Conservation (phyloP, 148 eudicot species). For the Cornus controversa region DNA sequence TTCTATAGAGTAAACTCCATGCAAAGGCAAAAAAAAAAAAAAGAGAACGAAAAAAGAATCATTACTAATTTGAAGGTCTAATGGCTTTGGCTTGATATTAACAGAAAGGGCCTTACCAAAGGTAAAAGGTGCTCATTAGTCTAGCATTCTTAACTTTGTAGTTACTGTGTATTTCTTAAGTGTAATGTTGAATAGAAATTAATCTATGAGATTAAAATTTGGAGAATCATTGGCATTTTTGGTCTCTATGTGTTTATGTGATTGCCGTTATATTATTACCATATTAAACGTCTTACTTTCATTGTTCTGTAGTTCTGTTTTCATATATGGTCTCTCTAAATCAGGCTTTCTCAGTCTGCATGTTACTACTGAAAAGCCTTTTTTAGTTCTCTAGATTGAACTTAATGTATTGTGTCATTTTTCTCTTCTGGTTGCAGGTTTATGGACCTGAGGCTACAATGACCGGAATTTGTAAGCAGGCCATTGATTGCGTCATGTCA, state of each 20-base stretch:
- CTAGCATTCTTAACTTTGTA: too few relatives aligned
- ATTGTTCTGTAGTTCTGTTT: not conserved
- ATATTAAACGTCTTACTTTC: not conserved
- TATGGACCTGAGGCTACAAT: slow-evolving; percentile 82
- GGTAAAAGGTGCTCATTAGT: too few relatives aligned
- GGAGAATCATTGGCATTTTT: not conserved
- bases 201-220: not conserved
- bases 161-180: too few relatives aligned
- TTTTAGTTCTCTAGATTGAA: not conserved
- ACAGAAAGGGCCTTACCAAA: too few relatives aligned
- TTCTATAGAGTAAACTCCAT: too few relatives aligned
- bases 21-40: too few relatives aligned
- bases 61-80: too few relatives aligned
- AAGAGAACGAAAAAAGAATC: too few relatives aligned
- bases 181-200: not conserved
- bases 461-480: slow-evolving; percentile 80
- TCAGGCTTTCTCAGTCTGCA: not conserved
- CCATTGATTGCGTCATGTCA: slow-evolving; percentile 58
- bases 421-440: slow-evolving; percentile 34
- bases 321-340: not conserved
- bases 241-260: not conserved
- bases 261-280: not conserved
- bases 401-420: not conserved
- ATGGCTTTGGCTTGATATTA: not conserved
- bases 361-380: not conserved